phyloP scores from a whole-genome alignment of 2,329 filamentous ascomycete species.

The Aspergillus tubingensis region DNA sequence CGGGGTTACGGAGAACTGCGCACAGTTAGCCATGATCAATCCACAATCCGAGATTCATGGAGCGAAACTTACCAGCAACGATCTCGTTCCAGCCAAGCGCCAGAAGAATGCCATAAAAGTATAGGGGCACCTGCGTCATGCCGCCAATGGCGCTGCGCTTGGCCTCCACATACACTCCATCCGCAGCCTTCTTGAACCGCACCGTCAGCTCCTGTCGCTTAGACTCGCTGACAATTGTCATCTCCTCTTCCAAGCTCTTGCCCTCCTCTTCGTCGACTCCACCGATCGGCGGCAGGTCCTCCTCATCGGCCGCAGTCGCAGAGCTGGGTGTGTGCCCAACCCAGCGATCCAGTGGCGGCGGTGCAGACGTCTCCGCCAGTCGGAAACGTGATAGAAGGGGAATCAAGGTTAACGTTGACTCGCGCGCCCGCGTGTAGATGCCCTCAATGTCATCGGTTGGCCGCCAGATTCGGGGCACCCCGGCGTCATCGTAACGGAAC shows the following conservation, averaged over 20 bases:
- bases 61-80: conserved; percentile 70
- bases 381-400: conserved; percentile 85
- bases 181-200: conserved; percentile 96
- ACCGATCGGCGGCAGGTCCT: conserved; percentile 84
- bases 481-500: conserved; percentile 94
- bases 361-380: conserved; percentile 69
- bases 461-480: conserved; percentile 94
- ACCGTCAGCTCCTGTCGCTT: conserved; percentile 91
- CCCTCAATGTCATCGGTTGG: conserved; percentile 97
- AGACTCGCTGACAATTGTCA: conserved; percentile 86
- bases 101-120: conserved; percentile 88
- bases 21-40: neutral
- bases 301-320: conserved; percentile 80
- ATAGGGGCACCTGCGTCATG: conserved; percentile 88
- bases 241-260: conserved; percentile 93
- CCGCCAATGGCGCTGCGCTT: conserved; percentile 96
- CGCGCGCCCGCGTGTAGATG: conserved; percentile 85
- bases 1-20: conserved; percentile 84
- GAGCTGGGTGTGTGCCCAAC: conserved; percentile 75
- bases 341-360: conserved; percentile 82
- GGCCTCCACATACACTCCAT: conserved; percentile 96
- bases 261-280: conserved; percentile 93
- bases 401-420: conserved; percentile 88
- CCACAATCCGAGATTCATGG: too few relatives aligned
- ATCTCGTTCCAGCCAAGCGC: conserved; percentile 99